These are phyloP conservation scores for Dioszegia crocea DNA, from an alignment of 768 basidiomycete genomes.

Conservation along the genomic window DNA sequence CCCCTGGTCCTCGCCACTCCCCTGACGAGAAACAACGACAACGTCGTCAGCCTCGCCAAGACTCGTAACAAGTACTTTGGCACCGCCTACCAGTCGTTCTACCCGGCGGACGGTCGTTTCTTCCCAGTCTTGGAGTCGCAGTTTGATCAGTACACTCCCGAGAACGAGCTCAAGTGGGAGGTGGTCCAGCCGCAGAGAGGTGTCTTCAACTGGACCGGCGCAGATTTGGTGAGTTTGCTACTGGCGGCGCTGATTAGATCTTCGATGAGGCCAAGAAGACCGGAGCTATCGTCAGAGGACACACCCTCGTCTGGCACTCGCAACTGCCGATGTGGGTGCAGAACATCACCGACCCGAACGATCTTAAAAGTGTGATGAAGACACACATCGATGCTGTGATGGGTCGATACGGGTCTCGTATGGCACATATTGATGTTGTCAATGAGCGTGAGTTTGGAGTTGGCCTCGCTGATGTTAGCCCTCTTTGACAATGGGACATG, in stretches of 20 bases:
- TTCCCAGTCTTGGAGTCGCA: constrained; percentile 23
- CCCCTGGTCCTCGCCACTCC: constrained; percentile 9
- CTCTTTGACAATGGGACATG: constrained; percentile 37
- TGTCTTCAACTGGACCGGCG: constrained; percentile 39
- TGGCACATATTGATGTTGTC: constrained; percentile 36
- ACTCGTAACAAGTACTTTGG: constrained; percentile 25
- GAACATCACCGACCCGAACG: constrained; percentile 37
- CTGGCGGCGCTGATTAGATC: constrained; percentile 21
- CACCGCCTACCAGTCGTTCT: constrained; percentile 30
- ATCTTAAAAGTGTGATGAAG: constrained; percentile 28
- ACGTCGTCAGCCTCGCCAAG: background rate
- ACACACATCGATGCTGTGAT: constrained; percentile 36
- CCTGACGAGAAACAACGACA: background rate
- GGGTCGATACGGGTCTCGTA: constrained; percentile 32
- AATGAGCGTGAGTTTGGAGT: constrained; percentile 39
- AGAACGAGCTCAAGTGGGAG: constrained; percentile 45
- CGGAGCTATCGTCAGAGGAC: constrained; percentile 28
- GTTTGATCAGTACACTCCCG: constrained; percentile 36
- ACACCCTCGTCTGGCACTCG: constrained; percentile 34
- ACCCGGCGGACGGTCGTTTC: constrained; percentile 24
- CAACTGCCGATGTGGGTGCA: constrained; percentile 35
- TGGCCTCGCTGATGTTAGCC: constrained; percentile 15
- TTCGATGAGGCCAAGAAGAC: constrained; percentile 31
- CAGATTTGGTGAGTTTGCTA: constrained; percentile 23
- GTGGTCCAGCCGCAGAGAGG: constrained; percentile 31